Conservation (phyloP, 2,329 filamentous ascomycete species). For the Pseudopithomyces chartarum region DNA sequence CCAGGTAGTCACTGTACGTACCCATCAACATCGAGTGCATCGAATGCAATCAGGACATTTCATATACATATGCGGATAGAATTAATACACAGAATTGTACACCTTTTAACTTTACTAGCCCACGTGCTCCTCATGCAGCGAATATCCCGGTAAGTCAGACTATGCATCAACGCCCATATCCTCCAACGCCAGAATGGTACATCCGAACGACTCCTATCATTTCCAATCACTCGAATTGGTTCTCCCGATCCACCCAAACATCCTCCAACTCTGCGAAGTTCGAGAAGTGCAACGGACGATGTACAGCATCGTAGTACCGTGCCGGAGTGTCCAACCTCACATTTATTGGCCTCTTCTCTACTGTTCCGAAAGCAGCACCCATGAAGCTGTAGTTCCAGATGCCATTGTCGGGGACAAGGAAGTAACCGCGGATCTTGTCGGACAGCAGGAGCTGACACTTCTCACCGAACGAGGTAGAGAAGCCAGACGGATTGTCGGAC, state of each 20-base stretch:
- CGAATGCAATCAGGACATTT: background rate
- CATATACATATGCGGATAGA: background rate
- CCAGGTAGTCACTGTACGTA: background rate
- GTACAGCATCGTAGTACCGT: conserved; percentile 89
- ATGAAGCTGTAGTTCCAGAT: conserved; percentile 99
- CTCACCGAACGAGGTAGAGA: conserved; percentile 88
- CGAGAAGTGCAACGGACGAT: conserved; percentile 93
- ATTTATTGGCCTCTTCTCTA: conserved; percentile 89
- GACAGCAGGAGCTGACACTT: conserved; percentile 93
- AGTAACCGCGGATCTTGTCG: conserved; percentile 93
- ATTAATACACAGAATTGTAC: background rate
- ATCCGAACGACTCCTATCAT: background rate
- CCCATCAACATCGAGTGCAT: background rate
- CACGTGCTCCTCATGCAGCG: background rate
- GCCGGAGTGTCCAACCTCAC: conserved; percentile 91
- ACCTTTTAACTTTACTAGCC: background rate
- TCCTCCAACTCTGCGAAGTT: conserved; percentile 98
- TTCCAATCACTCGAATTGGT: conserved; percentile 77
- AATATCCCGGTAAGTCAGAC: background rate
- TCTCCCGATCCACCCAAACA: conserved; percentile 89
- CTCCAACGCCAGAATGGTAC: conserved; percentile 1
- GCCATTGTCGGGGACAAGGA: conserved; percentile 87
- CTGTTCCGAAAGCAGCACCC: conserved; percentile 81
- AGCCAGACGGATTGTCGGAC: conserved; percentile 92
- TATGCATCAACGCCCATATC: background rate